Base-by-base conservation (phyloP, 257 asterid genomes). In the Cynanchum wilfordii region DNA sequence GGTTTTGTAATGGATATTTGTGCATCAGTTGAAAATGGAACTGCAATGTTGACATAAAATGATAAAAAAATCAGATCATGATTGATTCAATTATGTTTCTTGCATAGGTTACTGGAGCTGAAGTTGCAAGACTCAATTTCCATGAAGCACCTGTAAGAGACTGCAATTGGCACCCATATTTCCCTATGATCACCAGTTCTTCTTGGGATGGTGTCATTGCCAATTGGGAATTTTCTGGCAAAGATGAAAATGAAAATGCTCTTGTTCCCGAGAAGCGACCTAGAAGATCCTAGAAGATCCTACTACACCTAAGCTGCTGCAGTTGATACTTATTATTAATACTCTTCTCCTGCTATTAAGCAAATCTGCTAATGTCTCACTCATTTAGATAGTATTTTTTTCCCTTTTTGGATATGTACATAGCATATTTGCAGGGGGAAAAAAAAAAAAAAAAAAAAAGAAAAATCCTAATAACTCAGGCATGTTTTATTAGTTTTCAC, bases 111-210 rank as follows among this genome's bases (percentile, higher is more conserved):
- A 91, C 87, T 71, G 91, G 97, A 22, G 73, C 29, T 56, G 86
- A 74, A 80, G 95, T 86, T 33, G 90, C 88, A 17, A 87, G 76
- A 73, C 96, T 94, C 30, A 91, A 86, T 63, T 94, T 76, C 83
- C 99, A 94, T 29, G 86, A 86, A 29, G 96, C 82, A 68, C 86
- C 93, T 0, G 92, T 91, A 10, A 80, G 99, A 51, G 99, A 94
- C 86, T 91, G 98, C 86, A 90, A 82, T 70, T 94, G 98, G 98
- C 99, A 91, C 80, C 99, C 99, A 9, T 81, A 63, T 83, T 79
- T 79, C 83, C 99, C 98, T 19, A 85, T 79, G 95, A 25, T 94
- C 17, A 86, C 89, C 25, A 91, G 89, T 85, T 94, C 99, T 25
- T 86, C 96, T 0, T 94, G 97, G 97, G 99, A 94, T 40, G 97